Evolutionary conservation across 2,329 filamentous ascomycete genomes (phyloP).

Genomic region (Microdochium paspali): DNA sequence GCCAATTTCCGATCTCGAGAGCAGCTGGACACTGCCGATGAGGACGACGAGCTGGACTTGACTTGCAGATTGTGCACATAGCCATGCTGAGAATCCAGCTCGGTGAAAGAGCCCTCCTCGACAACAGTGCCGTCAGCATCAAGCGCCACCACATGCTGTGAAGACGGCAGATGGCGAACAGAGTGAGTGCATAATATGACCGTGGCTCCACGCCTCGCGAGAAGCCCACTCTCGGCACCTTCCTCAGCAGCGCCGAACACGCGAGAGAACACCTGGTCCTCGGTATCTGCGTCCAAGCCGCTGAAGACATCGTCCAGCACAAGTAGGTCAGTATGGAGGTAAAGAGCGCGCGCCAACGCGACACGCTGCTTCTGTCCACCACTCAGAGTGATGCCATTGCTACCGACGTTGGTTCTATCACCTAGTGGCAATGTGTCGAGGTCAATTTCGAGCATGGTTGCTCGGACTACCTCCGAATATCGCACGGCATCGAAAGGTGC

Average conservation of each 20-base stretch:
- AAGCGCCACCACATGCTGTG: constrained; percentile 38
- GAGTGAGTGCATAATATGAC: constrained; percentile 28
- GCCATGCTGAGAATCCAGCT: constrained; percentile 19
- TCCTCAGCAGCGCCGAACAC: constrained; percentile 14
- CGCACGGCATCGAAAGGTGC: constrained; percentile 12
- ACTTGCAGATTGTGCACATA: constrained; percentile 13
- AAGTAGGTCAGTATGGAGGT: constrained; percentile 16
- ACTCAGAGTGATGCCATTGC: constrained; percentile 32
- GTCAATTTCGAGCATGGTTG: constrained; percentile 15
- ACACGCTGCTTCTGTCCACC: constrained; percentile 36
- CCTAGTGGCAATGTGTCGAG: constrained; percentile 23
- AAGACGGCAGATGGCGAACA: constrained; percentile 25
- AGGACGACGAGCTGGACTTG: constrained; percentile 1
- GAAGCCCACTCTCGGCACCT: constrained; percentile 20
- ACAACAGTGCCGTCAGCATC: constrained; percentile 25
- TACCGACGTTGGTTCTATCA: constrained; percentile 30
- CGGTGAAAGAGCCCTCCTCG: constrained; percentile 31
- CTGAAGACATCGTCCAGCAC: constrained; percentile 26
- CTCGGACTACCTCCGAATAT: constrained; percentile 17
- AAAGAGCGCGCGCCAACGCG: constrained; percentile 21
- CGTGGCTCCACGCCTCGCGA: constrained; percentile 12
- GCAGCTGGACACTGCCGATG: background rate
- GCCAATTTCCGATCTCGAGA: no score
- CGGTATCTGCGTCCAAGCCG: constrained; percentile 22
- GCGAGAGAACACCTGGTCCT: constrained; percentile 18